A percentile compares a stretch with the other conserved stretches of the same genome.
phyloP scores from a whole-genome alignment of 139 green algal genomes.

The Trebouxia sp. region DNA sequence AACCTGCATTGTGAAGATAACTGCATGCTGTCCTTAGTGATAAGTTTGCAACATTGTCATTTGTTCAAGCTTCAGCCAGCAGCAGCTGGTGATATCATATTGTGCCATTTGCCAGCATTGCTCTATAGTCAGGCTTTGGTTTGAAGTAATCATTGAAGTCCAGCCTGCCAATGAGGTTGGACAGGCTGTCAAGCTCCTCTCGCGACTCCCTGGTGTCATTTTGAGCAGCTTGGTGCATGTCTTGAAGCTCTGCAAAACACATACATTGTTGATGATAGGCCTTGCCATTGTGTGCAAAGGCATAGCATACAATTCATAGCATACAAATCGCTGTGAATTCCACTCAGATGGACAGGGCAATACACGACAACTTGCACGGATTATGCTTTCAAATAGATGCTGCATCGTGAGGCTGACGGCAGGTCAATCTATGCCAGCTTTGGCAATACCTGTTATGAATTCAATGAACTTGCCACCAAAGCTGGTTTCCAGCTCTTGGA shows the following conservation, averaged over 20 bases:
- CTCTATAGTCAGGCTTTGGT: constrained; percentile 25
- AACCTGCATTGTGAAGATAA: neutral
- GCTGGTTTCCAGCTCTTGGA: neutral
- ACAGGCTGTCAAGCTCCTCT: constrained; percentile 57
- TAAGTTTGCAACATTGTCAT: too few species aligned
- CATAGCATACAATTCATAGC: too few species aligned
- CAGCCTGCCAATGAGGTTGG: constrained; percentile 52
- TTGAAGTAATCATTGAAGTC: constrained; percentile 58
- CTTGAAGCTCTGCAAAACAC: constrained; percentile 34
- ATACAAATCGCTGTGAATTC: too few species aligned
- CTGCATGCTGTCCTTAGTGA: neutral
- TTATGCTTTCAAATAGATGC: too few species aligned
- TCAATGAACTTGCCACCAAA: constrained; percentile 31
- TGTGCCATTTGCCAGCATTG: constrained; percentile 6
- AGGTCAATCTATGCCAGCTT: too few species aligned
- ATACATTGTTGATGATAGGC: neutral
- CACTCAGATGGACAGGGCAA: too few species aligned
- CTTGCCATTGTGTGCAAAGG: neutral
- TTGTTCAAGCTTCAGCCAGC: neutral
- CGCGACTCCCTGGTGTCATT: constrained; percentile 37
- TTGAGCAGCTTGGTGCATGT: constrained; percentile 44
- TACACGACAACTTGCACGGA: too few species aligned
- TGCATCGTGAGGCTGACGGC: too few species aligned
- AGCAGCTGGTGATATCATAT: constrained; percentile 3
- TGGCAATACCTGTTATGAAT: constrained; percentile 34